Conservation (phyloP, 768 basidiomycete genomes). For the Pilatotrama ljubarskyi region DNA sequence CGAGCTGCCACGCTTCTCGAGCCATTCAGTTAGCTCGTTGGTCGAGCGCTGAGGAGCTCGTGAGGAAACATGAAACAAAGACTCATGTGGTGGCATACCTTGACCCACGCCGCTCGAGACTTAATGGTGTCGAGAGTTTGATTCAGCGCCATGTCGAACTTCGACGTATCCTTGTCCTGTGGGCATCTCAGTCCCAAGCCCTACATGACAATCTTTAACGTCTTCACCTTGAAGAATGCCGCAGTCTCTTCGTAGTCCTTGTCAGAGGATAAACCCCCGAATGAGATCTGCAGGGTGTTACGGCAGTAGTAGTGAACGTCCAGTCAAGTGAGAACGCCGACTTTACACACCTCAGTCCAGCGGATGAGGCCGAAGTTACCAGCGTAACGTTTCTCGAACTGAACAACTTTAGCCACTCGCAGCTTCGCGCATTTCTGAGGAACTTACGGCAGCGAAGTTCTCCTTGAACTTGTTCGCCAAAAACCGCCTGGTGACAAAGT, state of each 20-base stretch:
- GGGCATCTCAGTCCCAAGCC: background rate
- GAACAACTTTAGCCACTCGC: background rate
- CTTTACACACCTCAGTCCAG: slow-evolving; percentile 8
- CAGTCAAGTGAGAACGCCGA: background rate
- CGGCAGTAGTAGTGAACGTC: background rate
- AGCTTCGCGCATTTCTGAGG: background rate
- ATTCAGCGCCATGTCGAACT: slow-evolving; percentile 60
- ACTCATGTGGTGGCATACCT: slow-evolving; percentile 41
- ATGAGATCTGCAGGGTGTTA: slow-evolving; percentile 10
- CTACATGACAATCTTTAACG: background rate
- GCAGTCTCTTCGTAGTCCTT: slow-evolving; percentile 63
- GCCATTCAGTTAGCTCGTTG: slow-evolving; percentile 56
- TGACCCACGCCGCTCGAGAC: slow-evolving; percentile 59
- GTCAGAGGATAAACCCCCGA: slow-evolving; percentile 52
- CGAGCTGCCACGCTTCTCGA: slow-evolving; percentile 39
- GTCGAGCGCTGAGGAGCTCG: slow-evolving; percentile 50
- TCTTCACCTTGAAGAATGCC: slow-evolving; percentile 73
- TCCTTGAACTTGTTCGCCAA: slow-evolving; percentile 41
- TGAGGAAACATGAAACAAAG: background rate
- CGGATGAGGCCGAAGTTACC: slow-evolving; percentile 15
- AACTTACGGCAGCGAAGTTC: slow-evolving; percentile 31
- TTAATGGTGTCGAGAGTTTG: slow-evolving; percentile 72
- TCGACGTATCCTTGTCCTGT: slow-evolving; percentile 67
- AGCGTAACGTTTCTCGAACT: slow-evolving; percentile 18
- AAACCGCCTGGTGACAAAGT: slow-evolving; percentile 38